Conservation (phyloP, 345 rosid species). For the Lumnitzera littorea region DNA sequence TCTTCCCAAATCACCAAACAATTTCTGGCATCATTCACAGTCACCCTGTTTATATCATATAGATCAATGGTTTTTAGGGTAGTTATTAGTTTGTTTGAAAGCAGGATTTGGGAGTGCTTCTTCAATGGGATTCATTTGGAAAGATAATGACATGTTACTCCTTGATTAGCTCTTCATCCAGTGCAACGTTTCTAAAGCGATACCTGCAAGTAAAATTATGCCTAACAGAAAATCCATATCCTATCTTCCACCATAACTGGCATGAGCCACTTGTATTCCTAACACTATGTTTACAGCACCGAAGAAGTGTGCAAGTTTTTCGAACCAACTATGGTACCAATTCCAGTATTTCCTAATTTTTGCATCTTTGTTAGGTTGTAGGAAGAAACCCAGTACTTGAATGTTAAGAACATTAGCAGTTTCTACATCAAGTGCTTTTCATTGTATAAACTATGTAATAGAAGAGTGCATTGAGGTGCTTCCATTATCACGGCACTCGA, state of each 20-base stretch:
- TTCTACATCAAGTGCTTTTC: not conserved
- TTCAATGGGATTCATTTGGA: slow-evolving; percentile 62
- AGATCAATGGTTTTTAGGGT: too few species aligned
- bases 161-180: slow-evolving; percentile 34
- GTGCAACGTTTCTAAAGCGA: slow-evolving; percentile 43
- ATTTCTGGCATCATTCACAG: too few species aligned
- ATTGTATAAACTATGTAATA: not conserved
- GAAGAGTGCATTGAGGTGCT: too few species aligned
- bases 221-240: slow-evolving; percentile 62
- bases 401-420: not conserved
- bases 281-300: slow-evolving; percentile 61
- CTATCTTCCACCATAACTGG: slow-evolving; percentile 61
- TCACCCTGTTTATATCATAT: too few species aligned
- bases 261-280: slow-evolving; percentile 56
- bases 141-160: slow-evolving; percentile 22
- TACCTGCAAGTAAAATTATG: slow-evolving; percentile 36
- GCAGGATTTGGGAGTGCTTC: slow-evolving; percentile 12
- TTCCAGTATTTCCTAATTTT: slow-evolving; percentile 73
- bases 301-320: slow-evolving; percentile 69
- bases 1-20: too few species aligned
- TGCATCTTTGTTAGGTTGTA: slow-evolving; percentile 62
- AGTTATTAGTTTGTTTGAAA: not conserved
- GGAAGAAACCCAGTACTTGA: slow-evolving; percentile 74
- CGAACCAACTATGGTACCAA: slow-evolving; percentile 85
- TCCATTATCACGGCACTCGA: too few species aligned